These are phyloP conservation scores for Phytopythium helicoides DNA, from an alignment of 352 stramenopile genomes.

Conservation along the genomic window DNA sequence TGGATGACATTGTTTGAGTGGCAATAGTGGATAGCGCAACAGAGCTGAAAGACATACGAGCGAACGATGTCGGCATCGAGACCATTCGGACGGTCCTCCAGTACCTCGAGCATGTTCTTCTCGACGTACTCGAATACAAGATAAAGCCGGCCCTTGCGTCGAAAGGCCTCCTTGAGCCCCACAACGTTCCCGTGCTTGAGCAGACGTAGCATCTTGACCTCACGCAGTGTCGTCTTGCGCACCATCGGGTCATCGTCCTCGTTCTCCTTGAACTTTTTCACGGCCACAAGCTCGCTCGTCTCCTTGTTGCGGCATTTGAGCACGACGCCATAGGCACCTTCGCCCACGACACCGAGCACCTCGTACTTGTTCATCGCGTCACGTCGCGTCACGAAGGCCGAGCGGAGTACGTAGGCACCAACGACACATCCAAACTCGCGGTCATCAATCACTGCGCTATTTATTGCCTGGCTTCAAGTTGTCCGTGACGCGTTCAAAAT, in stretches of 20 bases:
- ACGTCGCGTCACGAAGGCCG: too few species aligned
- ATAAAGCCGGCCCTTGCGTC: slow-evolving; percentile 94
- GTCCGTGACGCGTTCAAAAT: too few species aligned
- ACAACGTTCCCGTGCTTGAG: slow-evolving; percentile 99
- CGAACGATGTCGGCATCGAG: slow-evolving; percentile 93
- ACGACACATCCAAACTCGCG: too few species aligned
- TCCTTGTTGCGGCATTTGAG: slow-evolving; percentile 94
- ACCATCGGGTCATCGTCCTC: slow-evolving; percentile 91
- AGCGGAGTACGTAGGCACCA: too few species aligned
- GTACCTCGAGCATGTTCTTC: slow-evolving; percentile 94
- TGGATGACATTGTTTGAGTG: slow-evolving; percentile 97
- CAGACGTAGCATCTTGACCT: slow-evolving; percentile 98
- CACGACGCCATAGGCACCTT: slow-evolving; percentile 93
- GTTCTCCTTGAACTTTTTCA: slow-evolving; percentile 99
- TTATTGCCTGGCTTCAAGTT: too few species aligned
- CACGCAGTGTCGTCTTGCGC: slow-evolving; percentile 92
- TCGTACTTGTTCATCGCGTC: slow-evolving; percentile 93
- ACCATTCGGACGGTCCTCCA: slow-evolving; percentile 90
- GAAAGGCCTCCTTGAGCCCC: slow-evolving; percentile 97
- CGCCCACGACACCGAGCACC: slow-evolving; percentile 91
- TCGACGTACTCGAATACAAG: slow-evolving; percentile 99
- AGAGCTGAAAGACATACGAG: slow-evolving; percentile 98
- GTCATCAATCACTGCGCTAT: too few species aligned
- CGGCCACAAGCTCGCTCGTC: slow-evolving; percentile 96
- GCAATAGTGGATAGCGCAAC: slow-evolving; percentile 96